phyloP scores from a whole-genome alignment of 352 stramenopile genomes.

The Thalassiosira exigua region DNA sequence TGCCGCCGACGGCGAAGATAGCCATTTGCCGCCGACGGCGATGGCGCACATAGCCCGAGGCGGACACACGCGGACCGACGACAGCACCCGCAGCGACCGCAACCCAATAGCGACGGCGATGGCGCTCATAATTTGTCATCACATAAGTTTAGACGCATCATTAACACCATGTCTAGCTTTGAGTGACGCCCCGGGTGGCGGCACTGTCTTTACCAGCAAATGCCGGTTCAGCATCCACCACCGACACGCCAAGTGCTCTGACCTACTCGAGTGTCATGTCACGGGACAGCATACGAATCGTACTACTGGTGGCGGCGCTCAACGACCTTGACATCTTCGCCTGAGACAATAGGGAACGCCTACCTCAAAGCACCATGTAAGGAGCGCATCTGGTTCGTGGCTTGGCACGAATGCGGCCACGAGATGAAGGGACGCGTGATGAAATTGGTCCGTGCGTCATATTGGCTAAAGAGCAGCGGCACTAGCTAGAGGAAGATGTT shows the following conservation, averaged over 20 bases:
- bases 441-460: constrained; percentile 53
- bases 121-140: too few relatives aligned
- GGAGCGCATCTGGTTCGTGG: constrained; percentile 57
- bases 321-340: constrained; percentile 62
- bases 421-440: constrained; percentile 35
- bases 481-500: constrained; percentile 50
- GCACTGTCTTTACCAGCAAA: too few relatives aligned
- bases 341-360: constrained; percentile 61
- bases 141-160: too few relatives aligned
- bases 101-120: too few relatives aligned
- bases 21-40: too few relatives aligned
- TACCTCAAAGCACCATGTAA: constrained; percentile 60
- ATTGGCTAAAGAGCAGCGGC: constrained; percentile 57
- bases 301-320: constrained; percentile 59
- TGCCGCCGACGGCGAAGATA: too few relatives aligned
- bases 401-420: constrained; percentile 58
- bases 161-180: too few relatives aligned
- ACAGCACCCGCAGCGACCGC: too few relatives aligned
- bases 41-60: too few relatives aligned
- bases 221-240: too few relatives aligned
- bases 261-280: constrained; percentile 62
- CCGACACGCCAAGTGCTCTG: constrained; percentile 35
- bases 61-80: too few relatives aligned
- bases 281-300: constrained; percentile 59
- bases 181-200: too few relatives aligned